Evolutionary conservation across 352 stramenopile species (phyloP).

Genomic region (Blastocystis sp.): DNA sequence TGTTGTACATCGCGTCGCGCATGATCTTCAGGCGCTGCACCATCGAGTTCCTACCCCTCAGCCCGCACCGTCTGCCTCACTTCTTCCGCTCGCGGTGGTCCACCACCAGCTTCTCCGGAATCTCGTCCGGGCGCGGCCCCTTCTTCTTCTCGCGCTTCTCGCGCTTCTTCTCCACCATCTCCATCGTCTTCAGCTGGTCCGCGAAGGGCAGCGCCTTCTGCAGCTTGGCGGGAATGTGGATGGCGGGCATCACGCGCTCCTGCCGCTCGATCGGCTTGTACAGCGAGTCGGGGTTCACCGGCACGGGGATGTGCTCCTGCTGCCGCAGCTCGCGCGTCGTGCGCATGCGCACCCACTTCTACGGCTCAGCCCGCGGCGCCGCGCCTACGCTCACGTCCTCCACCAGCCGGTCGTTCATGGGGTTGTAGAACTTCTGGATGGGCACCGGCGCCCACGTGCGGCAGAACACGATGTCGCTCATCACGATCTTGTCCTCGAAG

Average conservation of each 20-base stretch:
- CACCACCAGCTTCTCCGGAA: slow-evolving; percentile 80
- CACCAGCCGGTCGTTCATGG: slow-evolving; percentile 84
- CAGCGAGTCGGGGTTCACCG: slow-evolving; percentile 92
- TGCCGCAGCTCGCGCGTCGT: slow-evolving; percentile 83
- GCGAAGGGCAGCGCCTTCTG: slow-evolving; percentile 91
- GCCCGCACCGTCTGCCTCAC: background rate
- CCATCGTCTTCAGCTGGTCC: slow-evolving; percentile 74
- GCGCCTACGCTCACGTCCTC: slow-evolving; percentile 70
- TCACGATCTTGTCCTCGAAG: slow-evolving; percentile 99
- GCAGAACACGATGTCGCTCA: slow-evolving; percentile 98
- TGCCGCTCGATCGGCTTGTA: slow-evolving; percentile 96
- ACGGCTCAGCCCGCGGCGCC: background rate
- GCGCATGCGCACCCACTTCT: slow-evolving; percentile 70
- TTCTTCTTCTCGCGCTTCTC: slow-evolving; percentile 34
- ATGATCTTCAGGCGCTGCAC: slow-evolving; percentile 57
- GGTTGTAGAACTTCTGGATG: slow-evolving; percentile 96
- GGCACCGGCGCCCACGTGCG: slow-evolving; percentile 96
- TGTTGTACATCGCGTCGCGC: slow-evolving; percentile 34
- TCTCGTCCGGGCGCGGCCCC: slow-evolving; percentile 48
- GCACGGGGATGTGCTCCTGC: slow-evolving; percentile 87
- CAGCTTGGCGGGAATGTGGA: slow-evolving; percentile 94
- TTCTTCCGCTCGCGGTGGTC: slow-evolving; percentile 86
- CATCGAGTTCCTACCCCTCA: slow-evolving; percentile 51
- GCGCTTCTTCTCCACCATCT: slow-evolving; percentile 80
- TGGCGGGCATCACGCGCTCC: slow-evolving; percentile 84